Conservation (phyloP, 2,329 filamentous ascomycete genomes). For the Beauveria pseudobassiana region DNA sequence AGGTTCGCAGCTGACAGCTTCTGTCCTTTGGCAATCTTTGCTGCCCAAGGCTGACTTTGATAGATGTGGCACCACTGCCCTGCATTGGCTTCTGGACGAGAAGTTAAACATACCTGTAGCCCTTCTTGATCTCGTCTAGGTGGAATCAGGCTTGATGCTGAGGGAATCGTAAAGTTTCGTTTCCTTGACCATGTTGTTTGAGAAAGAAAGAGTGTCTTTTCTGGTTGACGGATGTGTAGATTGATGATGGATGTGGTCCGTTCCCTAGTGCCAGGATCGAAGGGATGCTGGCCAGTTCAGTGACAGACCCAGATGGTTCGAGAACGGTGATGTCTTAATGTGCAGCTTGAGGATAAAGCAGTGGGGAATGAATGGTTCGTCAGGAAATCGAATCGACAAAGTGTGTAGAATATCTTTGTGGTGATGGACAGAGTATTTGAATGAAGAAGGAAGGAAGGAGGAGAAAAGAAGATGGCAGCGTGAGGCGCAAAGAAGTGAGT, state of each 20-base stretch:
- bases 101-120: conserved; percentile 60
- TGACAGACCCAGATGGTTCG: too few relatives aligned
- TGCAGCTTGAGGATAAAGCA: too few relatives aligned
- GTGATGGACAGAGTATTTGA: too few relatives aligned
- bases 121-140: conserved; percentile 95
- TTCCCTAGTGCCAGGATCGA: too few relatives aligned
- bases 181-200: conserved; percentile 75
- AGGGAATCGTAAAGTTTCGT: conserved; percentile 91
- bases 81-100: conserved; percentile 5
- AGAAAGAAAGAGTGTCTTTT: conserved; percentile 3
- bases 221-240: background rate
- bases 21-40: background rate
- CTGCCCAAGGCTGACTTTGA: background rate
- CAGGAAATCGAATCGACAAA: too few relatives aligned
- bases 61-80: conserved; percentile 3
- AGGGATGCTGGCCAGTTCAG: too few relatives aligned
- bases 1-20: background rate
- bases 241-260: too few relatives aligned
- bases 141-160: conserved; percentile 67
- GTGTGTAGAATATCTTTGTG: too few relatives aligned
- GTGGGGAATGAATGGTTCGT: too few relatives aligned
- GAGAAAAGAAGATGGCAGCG: too few relatives aligned
- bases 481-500: background rate
- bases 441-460: too few relatives aligned
- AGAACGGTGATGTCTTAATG: too few relatives aligned